These are phyloP conservation scores for Salix purpurea DNA, from an alignment of 345 rosid genomes.

Conservation along the genomic window DNA sequence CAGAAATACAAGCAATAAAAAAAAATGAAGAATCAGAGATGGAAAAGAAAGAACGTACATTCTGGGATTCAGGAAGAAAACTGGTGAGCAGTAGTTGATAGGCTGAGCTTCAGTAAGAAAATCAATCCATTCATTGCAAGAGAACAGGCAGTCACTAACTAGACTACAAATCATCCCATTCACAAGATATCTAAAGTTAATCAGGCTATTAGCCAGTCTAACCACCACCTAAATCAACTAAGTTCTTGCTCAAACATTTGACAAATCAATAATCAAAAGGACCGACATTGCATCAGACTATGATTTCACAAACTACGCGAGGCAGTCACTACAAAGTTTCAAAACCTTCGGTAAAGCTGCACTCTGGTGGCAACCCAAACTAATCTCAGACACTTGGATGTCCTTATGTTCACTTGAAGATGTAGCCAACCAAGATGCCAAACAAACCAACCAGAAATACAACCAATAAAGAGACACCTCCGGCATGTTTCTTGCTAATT, in stretches of 20 bases:
- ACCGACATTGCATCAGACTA: not conserved
- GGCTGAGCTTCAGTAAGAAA: not conserved
- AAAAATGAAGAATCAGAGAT: not conserved
- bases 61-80: not conserved
- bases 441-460: conserved; percentile 55
- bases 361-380: not conserved
- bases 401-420: conserved; percentile 34
- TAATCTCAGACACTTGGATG: not conserved
- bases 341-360: not conserved
- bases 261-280: not conserved
- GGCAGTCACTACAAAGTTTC: not conserved
- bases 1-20: not conserved
- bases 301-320: not conserved
- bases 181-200: not conserved
- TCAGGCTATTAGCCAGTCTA: not conserved
- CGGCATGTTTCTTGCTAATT: conserved; percentile 35
- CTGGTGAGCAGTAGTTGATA: not conserved
- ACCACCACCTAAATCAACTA: not conserved
- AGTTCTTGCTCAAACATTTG: not conserved
- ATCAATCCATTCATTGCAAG: not conserved
- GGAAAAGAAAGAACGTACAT: not conserved
- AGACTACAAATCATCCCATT: not conserved
- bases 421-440: conserved; percentile 57
- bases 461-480: conserved; percentile 44
- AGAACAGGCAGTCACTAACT: not conserved